Conservation (phyloP, 768 basidiomycete genomes). For the Rhodotorula sphaerocarpa region DNA sequence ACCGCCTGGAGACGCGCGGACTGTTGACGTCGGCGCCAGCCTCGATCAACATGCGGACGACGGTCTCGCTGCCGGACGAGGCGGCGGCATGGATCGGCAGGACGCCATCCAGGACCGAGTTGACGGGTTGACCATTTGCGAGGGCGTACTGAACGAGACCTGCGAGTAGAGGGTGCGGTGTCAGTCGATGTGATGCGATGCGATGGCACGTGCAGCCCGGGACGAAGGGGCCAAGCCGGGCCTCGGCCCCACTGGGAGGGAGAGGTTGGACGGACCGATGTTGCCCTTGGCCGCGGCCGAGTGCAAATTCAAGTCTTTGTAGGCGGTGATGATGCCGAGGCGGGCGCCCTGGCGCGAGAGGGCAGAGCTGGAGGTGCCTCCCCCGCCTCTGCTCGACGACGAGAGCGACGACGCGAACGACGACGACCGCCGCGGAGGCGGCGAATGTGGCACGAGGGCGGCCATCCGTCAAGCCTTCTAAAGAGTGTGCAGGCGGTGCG, state of each 20-base stretch:
- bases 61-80: slow-evolving; percentile 77
- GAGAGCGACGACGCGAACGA: background rate
- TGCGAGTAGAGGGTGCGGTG: slow-evolving; percentile 4
- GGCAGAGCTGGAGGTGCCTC: background rate
- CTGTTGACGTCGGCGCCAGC: slow-evolving; percentile 97
- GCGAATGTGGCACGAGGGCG: too few relatives aligned
- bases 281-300: slow-evolving; percentile 58
- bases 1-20: slow-evolving; percentile 56
- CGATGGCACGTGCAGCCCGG: too few relatives aligned
- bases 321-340: slow-evolving; percentile 22
- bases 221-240: background rate
- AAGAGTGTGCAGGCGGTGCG: too few relatives aligned
- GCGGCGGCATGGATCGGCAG: slow-evolving; percentile 94
- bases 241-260: background rate
- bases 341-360: slow-evolving; percentile 13
- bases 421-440: background rate
- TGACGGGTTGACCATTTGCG: slow-evolving; percentile 87
- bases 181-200: too few relatives aligned
- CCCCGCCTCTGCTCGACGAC: background rate
- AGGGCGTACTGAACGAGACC: slow-evolving; percentile 85
- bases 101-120: slow-evolving; percentile 89
- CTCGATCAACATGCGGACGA: slow-evolving; percentile 81
- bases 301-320: slow-evolving; percentile 48
- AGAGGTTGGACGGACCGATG: slow-evolving; percentile 48
- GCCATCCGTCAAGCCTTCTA: too few relatives aligned